A percentile compares a stretch with the other conserved stretches of the same genome.
phyloP scores from a whole-genome alignment of 768 basidiomycete species.

The Asterophora parasitica region DNA sequence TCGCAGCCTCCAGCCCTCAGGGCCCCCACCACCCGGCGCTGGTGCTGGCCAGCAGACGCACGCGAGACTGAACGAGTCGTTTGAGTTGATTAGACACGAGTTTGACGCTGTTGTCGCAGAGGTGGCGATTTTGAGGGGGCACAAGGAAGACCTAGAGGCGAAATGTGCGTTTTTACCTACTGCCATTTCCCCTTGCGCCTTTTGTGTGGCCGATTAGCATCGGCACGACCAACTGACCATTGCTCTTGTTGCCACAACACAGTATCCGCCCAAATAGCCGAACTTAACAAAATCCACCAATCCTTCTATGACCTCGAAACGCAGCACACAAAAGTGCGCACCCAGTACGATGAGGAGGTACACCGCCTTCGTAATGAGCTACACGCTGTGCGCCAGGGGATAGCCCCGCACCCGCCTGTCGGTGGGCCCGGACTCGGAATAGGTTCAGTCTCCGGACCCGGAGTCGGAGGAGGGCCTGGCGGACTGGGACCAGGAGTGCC shows the following conservation, averaged over 20 bases:
- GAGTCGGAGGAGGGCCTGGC: too few species aligned
- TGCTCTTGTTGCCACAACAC: neutral
- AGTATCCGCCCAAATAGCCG: conserved; percentile 11
- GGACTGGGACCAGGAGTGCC: conserved; percentile 14
- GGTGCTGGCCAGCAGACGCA: conserved; percentile 34
- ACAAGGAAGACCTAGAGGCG: conserved; percentile 86
- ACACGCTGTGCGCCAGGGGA: conserved; percentile 15
- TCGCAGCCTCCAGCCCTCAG: conserved; percentile 50
- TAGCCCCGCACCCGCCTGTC: conserved; percentile 19
- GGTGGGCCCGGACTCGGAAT: conserved; percentile 15
- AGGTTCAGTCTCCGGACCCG: too few species aligned
- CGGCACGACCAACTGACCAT: too few species aligned
- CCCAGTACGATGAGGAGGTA: conserved; percentile 16
- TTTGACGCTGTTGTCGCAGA: conserved; percentile 75
- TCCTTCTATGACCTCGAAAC: conserved; percentile 16
- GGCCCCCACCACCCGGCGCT: conserved; percentile 33
- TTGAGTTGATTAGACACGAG: conserved; percentile 80
- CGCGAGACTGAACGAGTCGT: conserved; percentile 65
- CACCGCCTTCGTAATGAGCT: conserved; percentile 13
- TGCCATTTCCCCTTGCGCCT: conserved; percentile 3
- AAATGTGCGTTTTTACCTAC: conserved; percentile 57
- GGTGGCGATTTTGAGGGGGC: conserved; percentile 57
- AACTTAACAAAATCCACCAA: conserved; percentile 16
- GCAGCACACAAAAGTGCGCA: conserved; percentile 16
- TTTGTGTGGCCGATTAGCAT: neutral